Evolutionary conservation across 1,284 basidiomycete species (phyloP).

Genomic region (Hypsizygus ulmarius): DNA sequence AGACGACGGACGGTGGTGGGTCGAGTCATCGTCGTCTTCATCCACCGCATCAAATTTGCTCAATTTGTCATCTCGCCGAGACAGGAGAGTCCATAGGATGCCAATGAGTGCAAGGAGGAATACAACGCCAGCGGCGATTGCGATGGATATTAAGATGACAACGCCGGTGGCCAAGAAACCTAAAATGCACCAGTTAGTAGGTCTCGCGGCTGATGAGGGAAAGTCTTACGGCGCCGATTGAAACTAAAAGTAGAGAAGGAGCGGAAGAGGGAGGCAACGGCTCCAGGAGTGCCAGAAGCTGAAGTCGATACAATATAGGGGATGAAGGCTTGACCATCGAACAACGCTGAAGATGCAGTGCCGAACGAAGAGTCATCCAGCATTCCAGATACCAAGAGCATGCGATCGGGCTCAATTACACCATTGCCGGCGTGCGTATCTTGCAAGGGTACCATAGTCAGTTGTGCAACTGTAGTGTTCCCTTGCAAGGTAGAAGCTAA

Average conservation of each 20-base stretch:
- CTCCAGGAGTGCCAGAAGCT: conserved; percentile 66
- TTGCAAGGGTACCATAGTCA: conserved; percentile 88
- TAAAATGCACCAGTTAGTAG: conserved; percentile 29
- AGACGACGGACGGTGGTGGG: conserved; percentile 73
- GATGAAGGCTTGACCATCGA: conserved; percentile 80
- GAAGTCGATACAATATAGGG: conserved; percentile 82
- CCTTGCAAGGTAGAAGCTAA: conserved; percentile 54
- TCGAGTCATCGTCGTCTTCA: conserved; percentile 76
- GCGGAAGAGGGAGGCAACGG: conserved; percentile 78
- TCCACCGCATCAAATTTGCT: conserved; percentile 55
- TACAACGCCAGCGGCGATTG: conserved; percentile 92
- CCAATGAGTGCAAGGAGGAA: conserved; percentile 88
- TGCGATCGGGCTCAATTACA: conserved; percentile 81
- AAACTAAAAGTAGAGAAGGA: conserved; percentile 80
- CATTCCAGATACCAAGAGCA: conserved; percentile 87
- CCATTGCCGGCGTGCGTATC: conserved; percentile 67
- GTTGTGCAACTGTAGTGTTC: conserved; percentile 70
- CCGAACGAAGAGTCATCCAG: conserved; percentile 72
- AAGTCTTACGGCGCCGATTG: conserved; percentile 59
- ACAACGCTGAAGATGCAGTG: conserved; percentile 82
- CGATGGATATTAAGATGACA: conserved; percentile 96
- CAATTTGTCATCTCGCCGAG: conserved; percentile 69
- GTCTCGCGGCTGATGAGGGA: not conserved
- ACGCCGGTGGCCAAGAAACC: conserved; percentile 89
- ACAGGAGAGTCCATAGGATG: conserved; percentile 86